These are phyloP conservation scores for Malania oleifera DNA, from an alignment of 164 flowering plant species.

Conservation along the genomic window DNA sequence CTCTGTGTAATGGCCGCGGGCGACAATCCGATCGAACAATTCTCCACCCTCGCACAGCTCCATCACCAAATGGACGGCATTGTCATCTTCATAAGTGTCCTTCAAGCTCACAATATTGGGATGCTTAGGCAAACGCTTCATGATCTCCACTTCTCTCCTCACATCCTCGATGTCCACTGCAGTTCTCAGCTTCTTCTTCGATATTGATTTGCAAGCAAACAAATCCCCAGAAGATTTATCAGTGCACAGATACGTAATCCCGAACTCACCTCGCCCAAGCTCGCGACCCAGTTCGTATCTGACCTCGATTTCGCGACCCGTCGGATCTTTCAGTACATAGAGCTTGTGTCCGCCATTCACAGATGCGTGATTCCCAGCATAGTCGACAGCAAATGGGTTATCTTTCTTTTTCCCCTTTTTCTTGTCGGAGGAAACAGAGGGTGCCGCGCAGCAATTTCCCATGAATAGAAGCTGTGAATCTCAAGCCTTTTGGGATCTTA, in stretches of 20 bases:
- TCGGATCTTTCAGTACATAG: conserved; percentile 52
- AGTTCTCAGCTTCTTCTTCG: conserved; percentile 79
- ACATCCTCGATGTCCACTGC: conserved; percentile 82
- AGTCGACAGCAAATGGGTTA: conserved; percentile 35
- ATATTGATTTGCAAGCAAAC: conserved; percentile 79
- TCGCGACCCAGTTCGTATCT: conserved; percentile 70
- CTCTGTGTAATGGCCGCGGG: conserved; percentile 86
- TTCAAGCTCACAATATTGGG: conserved; percentile 70
- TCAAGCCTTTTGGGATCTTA: no score
- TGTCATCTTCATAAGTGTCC: conserved; percentile 80
- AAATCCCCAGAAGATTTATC: conserved; percentile 46
- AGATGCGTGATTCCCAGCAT: conserved; percentile 16
- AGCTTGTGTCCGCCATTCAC: conserved; percentile 34
- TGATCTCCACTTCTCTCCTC: conserved; percentile 80
- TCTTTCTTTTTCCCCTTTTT: conserved; percentile 14
- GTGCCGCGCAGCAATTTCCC: conserved; percentile 24
- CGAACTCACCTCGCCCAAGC: conserved; percentile 87
- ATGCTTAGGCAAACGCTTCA: conserved; percentile 74
- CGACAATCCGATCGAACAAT: conserved; percentile 80
- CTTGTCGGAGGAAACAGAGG: conserved; percentile 3
- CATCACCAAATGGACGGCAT: conserved; percentile 85
- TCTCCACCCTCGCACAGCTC: conserved; percentile 93
- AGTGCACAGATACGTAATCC: conserved; percentile 73
- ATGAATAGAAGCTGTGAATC: conserved; percentile 2
- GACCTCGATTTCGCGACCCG: conserved; percentile 53